These are phyloP conservation scores for Chytridium lagenaria DNA, from an alignment of 371 early-diverging fungal genomes.

Conservation along the genomic window DNA sequence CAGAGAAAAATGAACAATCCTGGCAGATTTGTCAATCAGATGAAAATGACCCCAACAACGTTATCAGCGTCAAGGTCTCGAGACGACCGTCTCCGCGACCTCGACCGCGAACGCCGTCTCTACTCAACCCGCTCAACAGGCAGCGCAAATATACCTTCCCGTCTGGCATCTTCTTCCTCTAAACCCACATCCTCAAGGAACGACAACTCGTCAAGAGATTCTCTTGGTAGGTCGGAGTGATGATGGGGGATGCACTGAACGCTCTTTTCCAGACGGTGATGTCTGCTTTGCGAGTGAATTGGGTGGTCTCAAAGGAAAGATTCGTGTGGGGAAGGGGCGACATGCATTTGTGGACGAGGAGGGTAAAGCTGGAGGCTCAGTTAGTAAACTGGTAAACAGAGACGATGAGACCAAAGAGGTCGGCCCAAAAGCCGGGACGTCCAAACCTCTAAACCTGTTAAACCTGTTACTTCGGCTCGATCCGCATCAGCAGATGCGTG, in stretches of 20 bases:
- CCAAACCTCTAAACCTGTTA: background rate
- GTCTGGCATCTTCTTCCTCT: background rate
- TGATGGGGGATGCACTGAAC: background rate
- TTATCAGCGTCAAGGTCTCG: background rate
- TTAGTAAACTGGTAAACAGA: background rate
- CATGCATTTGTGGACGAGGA: constrained; percentile 36
- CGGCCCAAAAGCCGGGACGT: background rate
- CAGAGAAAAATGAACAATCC: no score
- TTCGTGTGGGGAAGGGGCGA: constrained; percentile 28
- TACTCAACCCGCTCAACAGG: background rate
- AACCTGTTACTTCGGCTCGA: constrained; percentile 3
- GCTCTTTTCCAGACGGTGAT: constrained; percentile 6
- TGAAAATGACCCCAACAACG: no score
- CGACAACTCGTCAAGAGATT: background rate
- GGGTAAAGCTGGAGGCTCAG: no score
- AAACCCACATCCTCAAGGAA: background rate
- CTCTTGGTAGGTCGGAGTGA: background rate
- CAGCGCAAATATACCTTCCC: background rate
- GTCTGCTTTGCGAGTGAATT: constrained; percentile 30
- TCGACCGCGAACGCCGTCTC: background rate
- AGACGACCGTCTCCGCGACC: background rate
- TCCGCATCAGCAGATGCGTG: constrained; percentile 32
- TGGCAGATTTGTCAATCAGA: no score
- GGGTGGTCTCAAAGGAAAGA: constrained; percentile 34
- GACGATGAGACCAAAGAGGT: background rate